Evolutionary conservation across 2,329 filamentous ascomycete genomes (phyloP).

Genomic region (Clarireedia paspali): DNA sequence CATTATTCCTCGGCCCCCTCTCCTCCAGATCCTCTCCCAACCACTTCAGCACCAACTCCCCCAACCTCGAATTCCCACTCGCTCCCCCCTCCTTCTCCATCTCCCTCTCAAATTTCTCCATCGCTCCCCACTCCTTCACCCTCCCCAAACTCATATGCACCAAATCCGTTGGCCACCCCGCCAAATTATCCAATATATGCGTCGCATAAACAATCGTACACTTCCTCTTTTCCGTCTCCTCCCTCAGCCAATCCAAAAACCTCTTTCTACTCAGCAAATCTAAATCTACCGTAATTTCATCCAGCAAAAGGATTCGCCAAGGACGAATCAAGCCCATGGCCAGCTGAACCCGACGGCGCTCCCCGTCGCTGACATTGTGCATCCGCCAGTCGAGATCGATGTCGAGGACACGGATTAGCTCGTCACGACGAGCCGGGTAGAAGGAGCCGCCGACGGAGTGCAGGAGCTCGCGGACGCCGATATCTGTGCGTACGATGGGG

Average conservation of each 20-base stretch:
- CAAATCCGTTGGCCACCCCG: slow-evolving; percentile 89
- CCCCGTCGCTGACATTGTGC: slow-evolving; percentile 91
- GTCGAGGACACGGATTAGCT: slow-evolving; percentile 81
- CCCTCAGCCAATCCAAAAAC: slow-evolving; percentile 79
- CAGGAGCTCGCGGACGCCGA: slow-evolving; percentile 81
- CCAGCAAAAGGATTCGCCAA: slow-evolving; percentile 84
- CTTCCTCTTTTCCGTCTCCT: slow-evolving; percentile 71
- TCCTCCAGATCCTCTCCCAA: slow-evolving; percentile 71
- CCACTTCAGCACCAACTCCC: slow-evolving; percentile 84
- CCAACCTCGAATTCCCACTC: slow-evolving; percentile 73
- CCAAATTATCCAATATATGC: slow-evolving; percentile 92
- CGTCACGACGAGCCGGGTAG: slow-evolving; percentile 75
- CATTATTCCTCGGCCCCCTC: slow-evolving; percentile 61
- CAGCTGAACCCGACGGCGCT: slow-evolving; percentile 83
- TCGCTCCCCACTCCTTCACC: slow-evolving; percentile 77
- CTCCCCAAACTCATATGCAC: slow-evolving; percentile 90
- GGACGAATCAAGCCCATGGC: slow-evolving; percentile 91
- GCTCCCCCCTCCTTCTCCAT: slow-evolving; percentile 40
- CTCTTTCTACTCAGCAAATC: slow-evolving; percentile 79
- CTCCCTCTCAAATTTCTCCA: slow-evolving; percentile 53
- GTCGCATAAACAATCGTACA: slow-evolving; percentile 97
- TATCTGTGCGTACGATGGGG: slow-evolving; percentile 90
- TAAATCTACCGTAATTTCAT: slow-evolving; percentile 95
- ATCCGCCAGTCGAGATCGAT: slow-evolving; percentile 91
- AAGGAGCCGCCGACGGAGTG: slow-evolving; percentile 77